These are phyloP conservation scores for Fusarium buxicola DNA, from an alignment of 2,329 filamentous ascomycete species.

Conservation along the genomic window DNA sequence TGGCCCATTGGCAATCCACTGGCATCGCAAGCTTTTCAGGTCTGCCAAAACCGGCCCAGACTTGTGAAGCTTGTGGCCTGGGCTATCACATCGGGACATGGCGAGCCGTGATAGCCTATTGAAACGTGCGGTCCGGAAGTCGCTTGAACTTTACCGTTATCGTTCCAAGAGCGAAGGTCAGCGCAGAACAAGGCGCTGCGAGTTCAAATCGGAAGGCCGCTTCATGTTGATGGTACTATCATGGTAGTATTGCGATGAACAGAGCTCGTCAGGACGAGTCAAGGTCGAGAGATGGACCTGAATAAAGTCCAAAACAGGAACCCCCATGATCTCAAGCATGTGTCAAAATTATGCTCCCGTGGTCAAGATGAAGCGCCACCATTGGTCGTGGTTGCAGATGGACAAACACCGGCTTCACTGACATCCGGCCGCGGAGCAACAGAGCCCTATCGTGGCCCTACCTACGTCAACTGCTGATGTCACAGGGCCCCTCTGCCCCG, in stretches of 20 bases:
- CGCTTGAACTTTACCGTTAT: neutral
- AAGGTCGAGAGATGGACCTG: neutral
- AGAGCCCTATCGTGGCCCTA: slow-evolving; percentile 20
- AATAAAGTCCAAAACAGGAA: slow-evolving; percentile 16
- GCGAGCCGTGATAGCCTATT: slow-evolving; percentile 25
- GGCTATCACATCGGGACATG: slow-evolving; percentile 3
- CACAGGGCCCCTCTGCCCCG: slow-evolving; percentile 22
- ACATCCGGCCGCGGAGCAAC: slow-evolving; percentile 10
- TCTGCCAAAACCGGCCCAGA: slow-evolving; percentile 9
- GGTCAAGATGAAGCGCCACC: slow-evolving; percentile 15
- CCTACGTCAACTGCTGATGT: slow-evolving; percentile 31
- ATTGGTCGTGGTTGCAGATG: slow-evolving; percentile 23
- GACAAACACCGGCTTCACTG: neutral
- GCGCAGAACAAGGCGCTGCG: too few relatives aligned
- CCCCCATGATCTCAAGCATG: slow-evolving; percentile 28
- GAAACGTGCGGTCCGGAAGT: slow-evolving; percentile 28
- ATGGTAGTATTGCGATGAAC: too few relatives aligned
- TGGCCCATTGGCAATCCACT: neutral
- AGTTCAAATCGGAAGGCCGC: too few relatives aligned
- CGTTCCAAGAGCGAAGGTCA: neutral
- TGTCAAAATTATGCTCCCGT: slow-evolving; percentile 32
- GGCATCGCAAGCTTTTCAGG: neutral
- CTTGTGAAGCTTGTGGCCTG: slow-evolving; percentile 6
- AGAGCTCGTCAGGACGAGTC: too few relatives aligned
- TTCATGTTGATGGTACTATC: neutral